Evolutionary conservation across 73 alveolate genomes (phyloP), one percentile per base, ranked within the genome.

Genomic region (Blepharisma japonicum): DNA sequence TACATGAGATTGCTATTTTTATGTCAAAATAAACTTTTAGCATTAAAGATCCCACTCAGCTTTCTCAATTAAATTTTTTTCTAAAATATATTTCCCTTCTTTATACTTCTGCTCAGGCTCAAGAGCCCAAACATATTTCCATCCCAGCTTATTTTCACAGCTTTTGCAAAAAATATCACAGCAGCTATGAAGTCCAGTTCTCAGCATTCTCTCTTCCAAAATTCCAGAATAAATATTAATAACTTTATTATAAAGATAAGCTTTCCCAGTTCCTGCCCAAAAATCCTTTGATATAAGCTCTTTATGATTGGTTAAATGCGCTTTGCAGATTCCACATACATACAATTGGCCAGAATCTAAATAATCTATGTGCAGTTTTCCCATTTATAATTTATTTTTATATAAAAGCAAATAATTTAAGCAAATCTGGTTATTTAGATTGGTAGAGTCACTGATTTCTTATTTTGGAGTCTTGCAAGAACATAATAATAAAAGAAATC

Each of bases 401-500:
- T 32, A 32, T 32, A 1, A 32, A 32, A 32, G 3, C 42, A 32
- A 32, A 32, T 32, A 32, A 32, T 1, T 32, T 32, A 32, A 32
- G 42, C 42, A 32, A 32, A 32, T 32, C 42, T 32, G 42, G 42
- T 32, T 32, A 32, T 32, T 70, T 47, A 70, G 45, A 70, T 70
- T n/a, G 80, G 80, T 14, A 70, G 56, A n/a, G 80, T 45, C 9
- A 70, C 80, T 11, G 18, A 11, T 70, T 23, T 38, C 21, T 70
- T 45, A 14, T 25, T 25, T 2, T 45, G n/a, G 5, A 39, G 80
- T 45, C 27, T 45, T 70, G 87, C 79, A 21, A 77, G 55, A n/a
- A 82, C 38, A 84, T 95, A 95, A 55, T 87, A 87, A 85, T 94
- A 95, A 70, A 95, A 89, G 88, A 95, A 90, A 81, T 95, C 98